Percentiles rank a stretch among this genome's conserved stretches.
These are phyloP conservation scores for Xanthoceras sorbifolium DNA, from an alignment of 345 rosid species.

Conservation along the genomic window DNA sequence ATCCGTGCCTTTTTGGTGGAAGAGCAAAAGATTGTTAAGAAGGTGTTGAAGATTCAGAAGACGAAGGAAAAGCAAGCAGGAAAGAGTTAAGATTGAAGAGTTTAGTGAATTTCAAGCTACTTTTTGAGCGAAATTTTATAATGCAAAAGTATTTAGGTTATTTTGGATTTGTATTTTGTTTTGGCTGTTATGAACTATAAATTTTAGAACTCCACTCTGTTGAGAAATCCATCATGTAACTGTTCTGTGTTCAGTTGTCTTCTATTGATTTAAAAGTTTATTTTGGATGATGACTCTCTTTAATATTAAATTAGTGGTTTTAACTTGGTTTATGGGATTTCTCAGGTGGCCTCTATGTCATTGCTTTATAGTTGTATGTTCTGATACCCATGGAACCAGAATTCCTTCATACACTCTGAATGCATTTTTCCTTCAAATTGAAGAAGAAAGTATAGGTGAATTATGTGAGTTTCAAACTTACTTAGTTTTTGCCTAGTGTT, in stretches of 20 bases:
- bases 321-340: not conserved
- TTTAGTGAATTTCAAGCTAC: not conserved
- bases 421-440: not conserved
- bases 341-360: too few species aligned
- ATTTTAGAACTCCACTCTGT: constrained; percentile 20
- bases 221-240: constrained; percentile 28
- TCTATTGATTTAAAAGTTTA: constrained; percentile 12
- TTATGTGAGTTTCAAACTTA: too few species aligned
- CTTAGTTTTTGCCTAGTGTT: too few species aligned
- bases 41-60: constrained; percentile 76
- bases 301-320: constrained; percentile 8
- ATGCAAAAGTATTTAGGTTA: constrained; percentile 27
- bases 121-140: not conserved
- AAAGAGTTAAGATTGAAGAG: constrained; percentile 34
- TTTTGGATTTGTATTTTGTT: constrained; percentile 17
- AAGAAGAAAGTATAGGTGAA: not conserved
- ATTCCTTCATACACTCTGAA: too few species aligned
- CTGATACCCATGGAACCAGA: not conserved
- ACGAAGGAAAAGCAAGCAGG: constrained; percentile 65
- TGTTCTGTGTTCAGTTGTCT: constrained; percentile 29
- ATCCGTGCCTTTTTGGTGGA: constrained; percentile 78
- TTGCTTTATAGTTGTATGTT: not conserved
- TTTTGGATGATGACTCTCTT: constrained; percentile 4
- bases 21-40: constrained; percentile 86
- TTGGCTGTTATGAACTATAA: constrained; percentile 17